Evolutionary conservation across 1,284 basidiomycete genomes (phyloP), one percentile per base, ranked within the genome.

Genomic region (Takashimella koratensis): DNA sequence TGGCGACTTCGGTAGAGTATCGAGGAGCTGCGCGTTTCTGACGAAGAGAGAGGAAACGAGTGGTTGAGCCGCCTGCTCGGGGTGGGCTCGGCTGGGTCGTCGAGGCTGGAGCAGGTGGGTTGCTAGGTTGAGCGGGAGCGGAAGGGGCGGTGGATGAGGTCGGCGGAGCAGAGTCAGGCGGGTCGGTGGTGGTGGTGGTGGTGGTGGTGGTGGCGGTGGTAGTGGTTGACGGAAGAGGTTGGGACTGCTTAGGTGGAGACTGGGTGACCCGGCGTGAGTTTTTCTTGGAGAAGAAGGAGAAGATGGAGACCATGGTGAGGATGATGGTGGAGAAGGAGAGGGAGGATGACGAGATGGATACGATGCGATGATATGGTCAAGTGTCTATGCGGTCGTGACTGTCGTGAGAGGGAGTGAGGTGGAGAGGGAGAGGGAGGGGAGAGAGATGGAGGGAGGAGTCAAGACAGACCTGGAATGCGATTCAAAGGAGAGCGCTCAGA

Each of bases 241-340:
- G 41, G 25, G 49, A n/a, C n/a, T n/a, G 39, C 22, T 47, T 60
- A 12, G 47, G 42, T n/a, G 21, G 45, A 16, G 19, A 25, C 26
- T 13, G 45, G n/a, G n/a, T n/a, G n/a, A n/a, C n/a, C 27, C 45
- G 45, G 16, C 56, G 49, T 51, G 56, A 51, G 21, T 65, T 64
- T 56, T 65, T 67, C 57, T 68, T 68, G n/a, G 53, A 53, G 59
- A 70, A 68, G 58, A 68, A 60, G 23, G 63, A 65, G 45, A 70
- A 47, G 36, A 70, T 49, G 13, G 68, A 70, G 43, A 68, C 66
- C 68, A 70, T 70, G 46, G 24, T 50, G 40, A 25, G 25, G 44
- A n/a, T 27, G 39, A 44, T n/a, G 30, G 30, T 19, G 49, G 23
- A 39, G 26, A 23, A 23, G 20, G 43, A 11, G 26, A n/a, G 24